Conservation (phyloP, 2,329 filamentous ascomycete genomes). For the Fusarium virguliforme region DNA sequence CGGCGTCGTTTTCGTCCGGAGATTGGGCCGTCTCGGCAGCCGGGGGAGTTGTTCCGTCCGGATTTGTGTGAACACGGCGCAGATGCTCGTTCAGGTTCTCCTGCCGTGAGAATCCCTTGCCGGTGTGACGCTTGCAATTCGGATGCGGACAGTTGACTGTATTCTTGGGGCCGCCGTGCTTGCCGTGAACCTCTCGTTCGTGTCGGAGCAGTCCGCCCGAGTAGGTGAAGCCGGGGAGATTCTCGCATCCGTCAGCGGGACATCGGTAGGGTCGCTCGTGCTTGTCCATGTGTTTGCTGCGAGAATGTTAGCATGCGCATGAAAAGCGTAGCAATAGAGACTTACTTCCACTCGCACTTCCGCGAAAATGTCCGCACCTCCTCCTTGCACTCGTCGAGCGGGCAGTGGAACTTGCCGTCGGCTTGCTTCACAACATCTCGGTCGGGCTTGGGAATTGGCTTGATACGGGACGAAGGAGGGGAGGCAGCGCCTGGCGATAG, state of each 20-base stretch:
- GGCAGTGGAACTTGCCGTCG: conserved; percentile 85
- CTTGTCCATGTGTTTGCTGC: conserved; percentile 98
- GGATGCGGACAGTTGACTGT: conserved; percentile 87
- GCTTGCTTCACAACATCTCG: conserved; percentile 73
- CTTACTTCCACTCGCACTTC: conserved; percentile 96
- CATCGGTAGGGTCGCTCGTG: conserved; percentile 96
- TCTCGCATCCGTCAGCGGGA: conserved; percentile 85
- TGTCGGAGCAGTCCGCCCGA: conserved; percentile 91
- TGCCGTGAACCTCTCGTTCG: conserved; percentile 93
- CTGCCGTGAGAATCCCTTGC: conserved; percentile 91
- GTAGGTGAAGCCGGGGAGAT: conserved; percentile 95
- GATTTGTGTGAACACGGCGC: conserved; percentile 84
- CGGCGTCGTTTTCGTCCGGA: conserved; percentile 65
- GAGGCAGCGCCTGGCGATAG: conserved; percentile 54
- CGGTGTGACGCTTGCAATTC: conserved; percentile 90
- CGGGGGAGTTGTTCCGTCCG: conserved; percentile 57
- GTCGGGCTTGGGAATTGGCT: conserved; percentile 72
- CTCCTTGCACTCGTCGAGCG: conserved; percentile 77
- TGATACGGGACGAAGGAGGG: conserved; percentile 61
- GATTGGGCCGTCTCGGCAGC: conserved; percentile 57
- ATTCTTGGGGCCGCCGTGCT: conserved; percentile 90
- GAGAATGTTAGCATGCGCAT: conserved; percentile 45
- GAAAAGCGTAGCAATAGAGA: conserved; percentile 46
- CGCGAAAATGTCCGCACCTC: conserved; percentile 78
- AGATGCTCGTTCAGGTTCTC: conserved; percentile 97